Evolutionary conservation across 2,329 filamentous ascomycete genomes (phyloP), one percentile per base, ranked within the genome.

Genomic region (Hymenoscyphus fraxineus): DNA sequence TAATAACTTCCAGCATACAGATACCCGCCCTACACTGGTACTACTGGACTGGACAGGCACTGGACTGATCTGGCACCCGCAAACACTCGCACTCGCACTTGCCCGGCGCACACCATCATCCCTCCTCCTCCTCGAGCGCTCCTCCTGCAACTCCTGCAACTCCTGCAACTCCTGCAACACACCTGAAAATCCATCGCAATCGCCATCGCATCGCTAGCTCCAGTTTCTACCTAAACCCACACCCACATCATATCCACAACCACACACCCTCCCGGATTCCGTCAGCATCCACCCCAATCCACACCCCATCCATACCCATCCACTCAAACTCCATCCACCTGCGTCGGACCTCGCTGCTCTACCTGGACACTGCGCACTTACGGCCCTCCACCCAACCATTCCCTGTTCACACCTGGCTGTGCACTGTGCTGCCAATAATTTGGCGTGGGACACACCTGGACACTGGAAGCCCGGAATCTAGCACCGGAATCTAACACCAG

Each of bases 371-470:
- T 35, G 35, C 35, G 9, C 35, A 35, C 6, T 35, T 35, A 10
- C 35, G 35, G 35, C 27, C 3, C 35, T 35, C 35, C 35, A 35
- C 47, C 47, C 22, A n/a, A 54, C 47, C 19, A 27, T 54, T 54
- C 47, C 47, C 47, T 27, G 47, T 54, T 40, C 58, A 27, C 22
- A 27, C 41, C 39, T 58, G n/a, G 39, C 54, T 58, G 61, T 57
- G 54, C 61, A 27, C 54, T 58, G 61, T 57, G 54, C 61, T 62
- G 35, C 61, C 61, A 62, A 57, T 58, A 62, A 62, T 58, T 62
- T 55, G 5, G 16, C 6, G 13, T 22, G 12, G 47, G 47, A 19
- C 16, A 27, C 27, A 27, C 27, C 27, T 27, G 27, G 27, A 27
- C 47, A 27, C 38, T 27, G 13, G 19, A 9, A 54, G 47, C 47